phyloP scores from a whole-genome alignment of 805 yeast genomes.

The Jamesozyma lodderae region DNA sequence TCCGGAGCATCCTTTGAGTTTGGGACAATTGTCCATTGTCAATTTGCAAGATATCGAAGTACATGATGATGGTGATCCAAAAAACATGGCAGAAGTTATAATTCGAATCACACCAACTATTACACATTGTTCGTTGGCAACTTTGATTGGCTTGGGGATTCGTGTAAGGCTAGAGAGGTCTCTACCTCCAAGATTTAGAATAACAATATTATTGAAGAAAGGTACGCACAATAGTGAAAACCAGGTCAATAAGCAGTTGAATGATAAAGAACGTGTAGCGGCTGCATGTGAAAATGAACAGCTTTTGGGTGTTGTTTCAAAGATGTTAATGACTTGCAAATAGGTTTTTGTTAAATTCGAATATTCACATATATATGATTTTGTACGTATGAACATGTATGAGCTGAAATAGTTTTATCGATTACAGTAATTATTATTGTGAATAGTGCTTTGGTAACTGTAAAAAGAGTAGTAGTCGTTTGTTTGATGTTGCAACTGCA shows the following conservation, averaged over 20 bases:
- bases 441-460: no score
- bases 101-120: constrained; percentile 93
- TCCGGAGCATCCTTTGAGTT: constrained; percentile 93
- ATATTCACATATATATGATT: no score
- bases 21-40: constrained; percentile 92
- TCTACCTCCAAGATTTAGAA: constrained; percentile 75
- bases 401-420: no score
- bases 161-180: constrained; percentile 85
- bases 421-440: no score
- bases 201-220: constrained; percentile 69
- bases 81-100: constrained; percentile 60
- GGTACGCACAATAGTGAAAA: constrained; percentile 94
- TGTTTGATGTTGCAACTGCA: no score
- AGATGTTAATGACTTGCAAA: constrained; percentile 79
- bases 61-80: constrained; percentile 42
- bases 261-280: constrained; percentile 94
- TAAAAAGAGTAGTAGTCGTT: no score
- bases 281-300: constrained; percentile 98
- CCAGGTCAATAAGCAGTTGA: constrained; percentile 92
- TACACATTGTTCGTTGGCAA: constrained; percentile 94
- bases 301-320: constrained; percentile 77
- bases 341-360: no score
- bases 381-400: no score
- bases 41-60: constrained; percentile 74
- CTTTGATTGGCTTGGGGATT: constrained; percentile 89